Base-by-base conservation (phyloP, 345 rosid genomes). In the Citrus unshiu region DNA sequence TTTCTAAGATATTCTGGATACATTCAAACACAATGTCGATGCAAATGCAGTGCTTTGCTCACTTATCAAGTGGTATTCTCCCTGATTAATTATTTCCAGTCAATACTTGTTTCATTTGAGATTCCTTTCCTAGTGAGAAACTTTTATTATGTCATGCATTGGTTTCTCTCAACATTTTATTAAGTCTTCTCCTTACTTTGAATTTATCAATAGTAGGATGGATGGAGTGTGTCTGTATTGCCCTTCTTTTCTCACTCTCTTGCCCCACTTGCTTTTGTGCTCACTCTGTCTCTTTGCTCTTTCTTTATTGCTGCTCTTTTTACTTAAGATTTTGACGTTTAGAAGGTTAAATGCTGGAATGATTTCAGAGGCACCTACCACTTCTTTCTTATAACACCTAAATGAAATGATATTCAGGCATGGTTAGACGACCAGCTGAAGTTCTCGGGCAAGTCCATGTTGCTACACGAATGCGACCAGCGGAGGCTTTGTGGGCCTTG, bases 391-490 rank as follows among this genome's bases (percentile, higher is more conserved):
- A 73, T 76, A 22, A 40, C 73, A 66, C 71, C 64, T 64, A 34
- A 80, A 39, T 67, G 64, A 75, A 78, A 72, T 79, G 74, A 81
- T 46, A 46, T 82, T 78, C 84, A 93, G 99, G 99, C 77, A 81
- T 84, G 74, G 83, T 88, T 66, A 89, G 98, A 69, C 87, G 99
- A 75, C 99, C 98, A 37, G 99, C 95, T 67, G 99, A 97, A 87
- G 95, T 97, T 83, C 98, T 97, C 77, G 99, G 99, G 85, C 99
- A 97, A 88, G 98, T 94, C 57, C 95, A 93, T 89, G 92, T 97
- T 79, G 98, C 98, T 59, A 85, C 88, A 46, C 90, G 98, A 88
- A 90, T 88, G 89, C 89, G 92, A 80, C 90, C 99, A 18, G 91
- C 84, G 80, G 97, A 97, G 84, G 94, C 98, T 75, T 81, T 97